These are phyloP conservation scores for Scutellaria minor DNA, from an alignment of 257 asterid genomes.

Conservation along the genomic window DNA sequence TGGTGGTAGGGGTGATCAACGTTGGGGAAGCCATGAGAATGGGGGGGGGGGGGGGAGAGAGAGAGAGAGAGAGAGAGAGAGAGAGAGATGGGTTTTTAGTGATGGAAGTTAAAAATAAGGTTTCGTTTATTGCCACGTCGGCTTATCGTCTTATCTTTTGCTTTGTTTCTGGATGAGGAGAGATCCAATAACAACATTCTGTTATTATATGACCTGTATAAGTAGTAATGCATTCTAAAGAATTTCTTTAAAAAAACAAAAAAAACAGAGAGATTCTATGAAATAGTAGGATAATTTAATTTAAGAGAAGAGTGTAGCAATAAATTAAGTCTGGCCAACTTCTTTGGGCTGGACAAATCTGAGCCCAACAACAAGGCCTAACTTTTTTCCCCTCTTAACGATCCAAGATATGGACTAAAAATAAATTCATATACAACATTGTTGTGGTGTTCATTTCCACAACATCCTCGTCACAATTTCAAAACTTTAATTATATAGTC, in stretches of 20 bases:
- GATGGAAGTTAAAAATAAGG: constrained; percentile 36
- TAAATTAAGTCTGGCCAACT: too few species aligned
- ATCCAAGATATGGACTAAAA: too few species aligned
- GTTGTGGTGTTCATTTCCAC: too few species aligned
- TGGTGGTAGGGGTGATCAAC: constrained; percentile 56
- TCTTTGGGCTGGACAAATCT: too few species aligned
- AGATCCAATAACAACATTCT: constrained; percentile 14
- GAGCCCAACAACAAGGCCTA: too few species aligned
- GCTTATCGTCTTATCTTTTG: constrained; percentile 80
- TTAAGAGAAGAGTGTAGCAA: too few species aligned
- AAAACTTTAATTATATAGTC: too few species aligned
- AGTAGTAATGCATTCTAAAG: not conserved
- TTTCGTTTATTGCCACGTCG: constrained; percentile 56
- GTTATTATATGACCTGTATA: not conserved
- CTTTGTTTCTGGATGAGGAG: constrained; percentile 57
- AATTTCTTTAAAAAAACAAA: not conserved
- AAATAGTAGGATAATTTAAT: too few species aligned
- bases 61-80: not conserved
- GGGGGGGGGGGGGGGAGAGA: not conserved
- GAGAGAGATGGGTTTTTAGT: constrained; percentile 12
- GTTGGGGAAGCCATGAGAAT: constrained; percentile 67
- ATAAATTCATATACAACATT: too few species aligned
- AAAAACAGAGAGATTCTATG: not conserved
- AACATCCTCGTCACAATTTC: too few species aligned
- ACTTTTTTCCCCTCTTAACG: too few species aligned